Conservation (phyloP, 192 early-diverging fungal genomes). For the Entrophospora sp. region DNA sequence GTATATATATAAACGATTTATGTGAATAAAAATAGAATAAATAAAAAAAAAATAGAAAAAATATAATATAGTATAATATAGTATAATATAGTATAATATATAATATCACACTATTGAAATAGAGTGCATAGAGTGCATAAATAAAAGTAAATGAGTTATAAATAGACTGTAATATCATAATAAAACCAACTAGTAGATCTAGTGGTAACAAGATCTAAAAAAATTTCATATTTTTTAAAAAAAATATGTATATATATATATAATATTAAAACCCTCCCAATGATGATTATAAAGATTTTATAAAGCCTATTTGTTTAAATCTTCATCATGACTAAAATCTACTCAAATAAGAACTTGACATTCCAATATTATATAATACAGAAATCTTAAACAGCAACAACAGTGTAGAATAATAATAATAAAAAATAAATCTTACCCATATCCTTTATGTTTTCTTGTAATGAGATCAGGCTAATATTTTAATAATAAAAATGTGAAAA, state of each 20-base stretch:
- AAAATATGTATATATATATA: no score
- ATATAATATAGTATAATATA: neutral
- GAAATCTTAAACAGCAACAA: neutral
- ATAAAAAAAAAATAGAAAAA: constrained; percentile 3
- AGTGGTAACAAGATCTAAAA: no score
- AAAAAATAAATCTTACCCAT: constrained; percentile 52
- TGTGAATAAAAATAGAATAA: no score
- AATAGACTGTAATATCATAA: neutral
- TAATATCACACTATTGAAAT: neutral
- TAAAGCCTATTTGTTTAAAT: no score
- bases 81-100: neutral
- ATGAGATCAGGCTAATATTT: constrained; percentile 63
- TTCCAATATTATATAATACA: neutral
- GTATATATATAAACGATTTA: no score
- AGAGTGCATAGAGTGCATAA: constrained; percentile 26
- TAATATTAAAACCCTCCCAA: no score
- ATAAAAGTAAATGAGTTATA: constrained; percentile 15
- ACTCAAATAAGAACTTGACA: no score
- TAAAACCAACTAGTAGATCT: neutral
- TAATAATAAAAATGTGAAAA: neutral
- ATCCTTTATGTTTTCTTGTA: constrained; percentile 66
- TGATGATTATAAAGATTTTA: no score
- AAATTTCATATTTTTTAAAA: no score
- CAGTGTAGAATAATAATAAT: neutral
- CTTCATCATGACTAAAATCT: no score